Evolutionary conservation across 257 asterid genomes (phyloP).

Genomic region (Asclepias syriaca): DNA sequence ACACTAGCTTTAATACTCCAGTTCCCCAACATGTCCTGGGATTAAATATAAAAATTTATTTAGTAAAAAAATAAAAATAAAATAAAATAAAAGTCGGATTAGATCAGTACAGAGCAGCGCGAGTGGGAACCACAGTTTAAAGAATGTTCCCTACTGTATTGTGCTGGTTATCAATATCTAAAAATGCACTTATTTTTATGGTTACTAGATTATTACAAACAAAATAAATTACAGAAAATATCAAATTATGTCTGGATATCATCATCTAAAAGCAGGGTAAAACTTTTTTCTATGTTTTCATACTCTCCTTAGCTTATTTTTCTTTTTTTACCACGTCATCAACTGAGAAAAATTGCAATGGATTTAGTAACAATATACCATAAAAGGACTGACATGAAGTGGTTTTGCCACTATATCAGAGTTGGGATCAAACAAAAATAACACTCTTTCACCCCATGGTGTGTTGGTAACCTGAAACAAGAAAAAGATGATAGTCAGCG

Average conservation of each 20-base stretch:
- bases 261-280: background rate
- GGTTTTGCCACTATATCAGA: constrained; percentile 86
- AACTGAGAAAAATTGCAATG: constrained; percentile 7
- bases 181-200: background rate
- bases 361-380: constrained; percentile 44
- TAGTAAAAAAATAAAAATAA: background rate
- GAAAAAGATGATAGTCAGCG: constrained; percentile 15
- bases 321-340: background rate
- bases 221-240: background rate
- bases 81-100: background rate
- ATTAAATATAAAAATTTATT: constrained; percentile 17
- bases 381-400: constrained; percentile 98
- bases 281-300: background rate
- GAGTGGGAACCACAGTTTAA: background rate
- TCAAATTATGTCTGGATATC: background rate
- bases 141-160: background rate
- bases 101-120: background rate
- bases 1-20: constrained; percentile 66
- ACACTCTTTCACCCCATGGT: constrained; percentile 96
- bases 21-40: constrained; percentile 84
- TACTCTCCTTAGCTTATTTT: background rate
- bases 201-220: background rate
- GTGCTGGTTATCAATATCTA: background rate
- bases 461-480: constrained; percentile 83
- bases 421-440: constrained; percentile 73